These are phyloP conservation scores for Hypoxylon rickii DNA, from an alignment of 495 filamentous ascomycete genomes.

Conservation along the genomic window DNA sequence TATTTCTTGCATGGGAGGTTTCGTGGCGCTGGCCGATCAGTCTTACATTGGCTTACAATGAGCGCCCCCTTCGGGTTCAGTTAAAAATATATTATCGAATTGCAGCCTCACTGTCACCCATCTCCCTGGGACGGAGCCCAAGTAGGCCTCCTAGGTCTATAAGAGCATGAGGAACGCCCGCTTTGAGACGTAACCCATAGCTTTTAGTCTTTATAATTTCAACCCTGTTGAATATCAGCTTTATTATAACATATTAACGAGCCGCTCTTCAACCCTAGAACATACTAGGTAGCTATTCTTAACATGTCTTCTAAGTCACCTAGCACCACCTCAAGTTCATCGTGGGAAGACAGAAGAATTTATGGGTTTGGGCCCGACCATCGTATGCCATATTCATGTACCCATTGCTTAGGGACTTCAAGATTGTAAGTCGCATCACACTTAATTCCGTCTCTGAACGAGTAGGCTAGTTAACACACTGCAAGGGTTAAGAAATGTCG, in stretches of 20 bases:
- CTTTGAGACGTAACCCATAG: neutral
- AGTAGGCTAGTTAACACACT: neutral
- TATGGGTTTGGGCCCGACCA: conserved; percentile 24
- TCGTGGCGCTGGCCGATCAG: conserved; percentile 5
- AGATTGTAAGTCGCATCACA: conserved; percentile 10
- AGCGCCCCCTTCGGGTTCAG: neutral
- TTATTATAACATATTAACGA: no score
- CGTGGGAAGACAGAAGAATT: conserved; percentile 20
- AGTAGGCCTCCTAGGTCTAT: no score
- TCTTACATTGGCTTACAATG: neutral
- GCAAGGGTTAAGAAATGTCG: conserved; percentile 24
- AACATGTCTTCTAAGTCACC: conserved; percentile 21
- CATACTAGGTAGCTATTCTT: neutral
- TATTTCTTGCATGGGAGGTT: conserved; percentile 12
- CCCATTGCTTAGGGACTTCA: conserved; percentile 21
- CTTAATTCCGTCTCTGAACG: neutral
- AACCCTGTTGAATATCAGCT: no score
- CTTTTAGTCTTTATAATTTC: neutral
- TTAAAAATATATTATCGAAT: no score
- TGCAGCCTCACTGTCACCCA: no score
- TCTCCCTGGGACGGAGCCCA: no score
- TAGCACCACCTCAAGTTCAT: conserved; percentile 1
- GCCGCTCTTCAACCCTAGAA: no score
- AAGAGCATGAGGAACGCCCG: no score
- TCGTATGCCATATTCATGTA: conserved; percentile 26